Conservation (phyloP, 106 monocot species). For the Dendrobium catenatum region DNA sequence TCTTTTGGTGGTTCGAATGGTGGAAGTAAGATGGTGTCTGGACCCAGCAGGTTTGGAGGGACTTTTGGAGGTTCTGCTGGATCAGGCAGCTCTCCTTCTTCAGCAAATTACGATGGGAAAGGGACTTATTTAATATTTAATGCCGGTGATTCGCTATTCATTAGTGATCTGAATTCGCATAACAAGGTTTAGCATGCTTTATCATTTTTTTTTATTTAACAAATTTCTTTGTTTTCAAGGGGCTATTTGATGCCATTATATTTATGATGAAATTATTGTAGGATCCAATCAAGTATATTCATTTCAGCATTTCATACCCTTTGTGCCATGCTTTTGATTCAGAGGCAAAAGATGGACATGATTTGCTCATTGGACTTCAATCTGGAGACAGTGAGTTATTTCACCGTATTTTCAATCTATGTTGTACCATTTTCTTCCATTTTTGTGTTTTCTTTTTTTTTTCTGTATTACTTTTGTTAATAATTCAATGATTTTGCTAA, state of each 20-base stretch:
- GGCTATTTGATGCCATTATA: neutral
- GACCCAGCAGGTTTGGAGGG: slow-evolving; percentile 54
- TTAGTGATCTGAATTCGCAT: slow-evolving; percentile 86
- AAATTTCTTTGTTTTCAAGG: neutral
- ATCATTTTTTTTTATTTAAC: neutral
- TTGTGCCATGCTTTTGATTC: slow-evolving; percentile 86
- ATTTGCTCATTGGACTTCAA: slow-evolving; percentile 83
- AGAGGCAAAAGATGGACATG: slow-evolving; percentile 89
- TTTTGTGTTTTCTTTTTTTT: neutral
- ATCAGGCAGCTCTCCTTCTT: slow-evolving; percentile 19
- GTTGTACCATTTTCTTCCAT: neutral
- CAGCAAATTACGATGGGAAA: slow-evolving; percentile 67
- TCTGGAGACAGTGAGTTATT: slow-evolving; percentile 77
- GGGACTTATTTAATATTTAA: slow-evolving; percentile 90
- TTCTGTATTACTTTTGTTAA: neutral
- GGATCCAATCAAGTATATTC: slow-evolving; percentile 87
- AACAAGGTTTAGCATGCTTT: slow-evolving; percentile 56
- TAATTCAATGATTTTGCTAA: neutral
- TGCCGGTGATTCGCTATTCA: slow-evolving; percentile 69
- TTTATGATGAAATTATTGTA: slow-evolving; percentile 10
- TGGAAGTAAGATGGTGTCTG: slow-evolving; percentile 34
- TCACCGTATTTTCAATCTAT: neutral
- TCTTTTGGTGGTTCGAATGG: slow-evolving; percentile 50
- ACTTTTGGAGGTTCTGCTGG: slow-evolving; percentile 25
- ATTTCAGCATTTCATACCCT: slow-evolving; percentile 75